Conservation (phyloP, 495 filamentous ascomycete genomes). For the Tuber borchii region DNA sequence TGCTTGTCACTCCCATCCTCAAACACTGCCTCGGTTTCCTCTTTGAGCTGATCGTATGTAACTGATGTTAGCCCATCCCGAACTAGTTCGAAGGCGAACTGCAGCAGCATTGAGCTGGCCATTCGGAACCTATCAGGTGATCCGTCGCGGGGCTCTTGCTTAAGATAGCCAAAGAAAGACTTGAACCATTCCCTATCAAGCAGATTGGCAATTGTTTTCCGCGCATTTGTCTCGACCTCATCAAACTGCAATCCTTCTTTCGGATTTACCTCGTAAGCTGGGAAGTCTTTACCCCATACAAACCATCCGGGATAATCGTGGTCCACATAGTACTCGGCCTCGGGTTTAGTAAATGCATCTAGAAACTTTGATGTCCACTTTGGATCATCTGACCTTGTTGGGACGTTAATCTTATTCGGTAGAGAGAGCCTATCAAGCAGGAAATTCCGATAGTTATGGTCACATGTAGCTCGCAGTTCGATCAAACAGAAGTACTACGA, state of each 20-base stretch:
- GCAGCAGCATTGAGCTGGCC: constrained; percentile 73
- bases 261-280: constrained; percentile 64
- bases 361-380: constrained; percentile 73
- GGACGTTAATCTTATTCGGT: constrained; percentile 65
- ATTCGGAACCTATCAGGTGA: constrained; percentile 80
- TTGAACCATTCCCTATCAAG: constrained; percentile 80
- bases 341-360: constrained; percentile 64
- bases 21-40: constrained; percentile 64
- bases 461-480: constrained; percentile 76
- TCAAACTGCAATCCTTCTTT: constrained; percentile 71
- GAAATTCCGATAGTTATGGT: constrained; percentile 77
- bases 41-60: constrained; percentile 80
- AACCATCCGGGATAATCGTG: constrained; percentile 92
- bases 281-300: constrained; percentile 84
- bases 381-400: constrained; percentile 64
- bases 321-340: constrained; percentile 79
- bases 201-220: constrained; percentile 72
- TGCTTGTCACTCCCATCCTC: constrained; percentile 96
- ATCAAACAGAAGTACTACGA: constrained; percentile 64
- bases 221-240: constrained; percentile 65
- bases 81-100: constrained; percentile 83
- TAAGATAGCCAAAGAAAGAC: constrained; percentile 83
- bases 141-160: constrained; percentile 89
- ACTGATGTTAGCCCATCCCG: constrained; percentile 64
- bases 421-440: constrained; percentile 68